phyloP scores from a whole-genome alignment of 805 yeast genomes.

The Lachancea sp. region DNA sequence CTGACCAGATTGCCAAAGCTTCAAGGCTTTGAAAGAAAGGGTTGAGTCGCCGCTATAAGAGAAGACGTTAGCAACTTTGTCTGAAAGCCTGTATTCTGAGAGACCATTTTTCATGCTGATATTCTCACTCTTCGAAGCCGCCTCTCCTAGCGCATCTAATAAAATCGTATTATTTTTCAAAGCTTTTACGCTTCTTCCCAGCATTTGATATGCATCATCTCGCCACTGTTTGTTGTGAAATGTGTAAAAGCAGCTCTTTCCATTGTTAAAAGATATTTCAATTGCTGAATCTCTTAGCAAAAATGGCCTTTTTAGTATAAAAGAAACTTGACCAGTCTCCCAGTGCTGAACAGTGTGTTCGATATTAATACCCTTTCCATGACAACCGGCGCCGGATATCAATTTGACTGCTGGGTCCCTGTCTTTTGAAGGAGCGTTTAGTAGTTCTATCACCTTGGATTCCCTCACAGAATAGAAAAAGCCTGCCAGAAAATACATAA shows the following conservation, averaged over 20 bases:
- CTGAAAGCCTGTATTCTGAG: conserved; percentile 32
- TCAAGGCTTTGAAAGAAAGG: conserved; percentile 45
- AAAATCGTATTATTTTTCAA: conserved; percentile 50
- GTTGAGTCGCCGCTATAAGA: conserved; percentile 34
- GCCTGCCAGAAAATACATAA: conserved; percentile 62
- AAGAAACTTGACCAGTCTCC: conserved; percentile 52
- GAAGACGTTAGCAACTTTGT: conserved; percentile 41
- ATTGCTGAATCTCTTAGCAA: conserved; percentile 73
- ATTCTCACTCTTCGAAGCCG: conserved; percentile 35
- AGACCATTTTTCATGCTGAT: conserved; percentile 31
- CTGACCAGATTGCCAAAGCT: conserved; percentile 69
- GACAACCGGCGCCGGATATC: conserved; percentile 43
- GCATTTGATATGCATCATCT: conserved; percentile 46
- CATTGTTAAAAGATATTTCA: conserved; percentile 69
- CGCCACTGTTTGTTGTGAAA: conserved; percentile 48
- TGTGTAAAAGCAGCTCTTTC: conserved; percentile 63
- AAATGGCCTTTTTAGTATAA: conserved; percentile 69
- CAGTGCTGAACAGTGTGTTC: conserved; percentile 50
- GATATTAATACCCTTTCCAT: conserved; percentile 11
- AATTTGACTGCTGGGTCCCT: conserved; percentile 66
- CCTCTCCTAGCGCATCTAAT: conserved; percentile 45
- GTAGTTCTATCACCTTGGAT: conserved; percentile 53
- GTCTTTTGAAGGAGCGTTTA: conserved; percentile 54
- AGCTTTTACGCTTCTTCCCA: conserved; percentile 45
- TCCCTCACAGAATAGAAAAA: conserved; percentile 47